These are phyloP conservation scores for Rhizopus microsporus DNA, from an alignment of 371 early-diverging fungal species.

Conservation along the genomic window DNA sequence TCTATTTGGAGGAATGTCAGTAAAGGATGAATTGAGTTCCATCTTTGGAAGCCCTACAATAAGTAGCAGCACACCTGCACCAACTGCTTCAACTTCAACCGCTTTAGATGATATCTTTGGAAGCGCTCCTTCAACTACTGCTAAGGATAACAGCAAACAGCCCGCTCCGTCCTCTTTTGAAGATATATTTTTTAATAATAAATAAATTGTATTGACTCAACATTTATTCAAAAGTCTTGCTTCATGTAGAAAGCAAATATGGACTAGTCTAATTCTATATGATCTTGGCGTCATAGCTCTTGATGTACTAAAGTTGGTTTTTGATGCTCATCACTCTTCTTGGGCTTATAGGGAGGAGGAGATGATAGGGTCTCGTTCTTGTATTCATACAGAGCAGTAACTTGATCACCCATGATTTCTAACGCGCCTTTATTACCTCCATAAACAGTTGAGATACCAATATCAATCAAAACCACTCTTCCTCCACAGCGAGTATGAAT, in stretches of 20 bases:
- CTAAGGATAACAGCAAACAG: not conserved
- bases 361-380: slow-evolving; percentile 15
- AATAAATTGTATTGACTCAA: not conserved
- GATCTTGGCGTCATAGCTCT: too few relatives aligned
- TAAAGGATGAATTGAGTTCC: slow-evolving; percentile 42
- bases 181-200: slow-evolving; percentile 16
- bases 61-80: slow-evolving; percentile 14
- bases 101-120: slow-evolving; percentile 26
- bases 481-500: slow-evolving; percentile 69
- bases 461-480: slow-evolving; percentile 69
- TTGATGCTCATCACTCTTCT: not conserved
- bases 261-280: too few relatives aligned
- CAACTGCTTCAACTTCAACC: slow-evolving; percentile 1
- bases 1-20: slow-evolving; percentile 11
- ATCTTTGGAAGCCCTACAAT: slow-evolving; percentile 27
- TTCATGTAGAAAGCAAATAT: too few relatives aligned
- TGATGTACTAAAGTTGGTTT: too few relatives aligned
- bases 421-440: slow-evolving; percentile 63
- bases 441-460: slow-evolving; percentile 72
- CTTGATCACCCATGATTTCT: slow-evolving; percentile 50
- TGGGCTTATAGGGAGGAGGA: slow-evolving; percentile 12
- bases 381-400: slow-evolving; percentile 32
- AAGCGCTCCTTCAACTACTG: slow-evolving; percentile 1
- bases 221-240: too few relatives aligned
- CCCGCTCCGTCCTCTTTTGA: slow-evolving; percentile 12